A percentile compares a stretch with the other conserved stretches of the same genome.
Conservation (phyloP, 345 rosid genomes). For the Cardamine resedifolia region DNA sequence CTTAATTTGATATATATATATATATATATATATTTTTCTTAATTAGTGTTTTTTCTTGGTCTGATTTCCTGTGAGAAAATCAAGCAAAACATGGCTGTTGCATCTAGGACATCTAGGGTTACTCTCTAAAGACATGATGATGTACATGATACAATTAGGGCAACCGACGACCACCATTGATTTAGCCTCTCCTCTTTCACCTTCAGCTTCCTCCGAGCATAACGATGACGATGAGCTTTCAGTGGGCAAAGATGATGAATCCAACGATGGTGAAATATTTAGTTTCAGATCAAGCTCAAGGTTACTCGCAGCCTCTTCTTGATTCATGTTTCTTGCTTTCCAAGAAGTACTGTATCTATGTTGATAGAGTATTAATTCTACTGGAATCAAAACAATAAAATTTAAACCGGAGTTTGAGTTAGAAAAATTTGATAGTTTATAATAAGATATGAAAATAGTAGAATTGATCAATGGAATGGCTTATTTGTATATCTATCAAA, state of each 20-base stretch:
- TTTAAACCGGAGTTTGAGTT: neutral
- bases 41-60: constrained; percentile 13
- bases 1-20: neutral
- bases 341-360: constrained; percentile 20
- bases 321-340: constrained; percentile 36
- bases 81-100: constrained; percentile 38
- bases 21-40: no score
- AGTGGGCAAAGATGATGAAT: constrained; percentile 27
- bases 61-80: constrained; percentile 29
- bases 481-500: neutral
- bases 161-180: constrained; percentile 43
- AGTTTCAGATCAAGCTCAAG: constrained; percentile 35
- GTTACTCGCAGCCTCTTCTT: constrained; percentile 20
- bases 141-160: constrained; percentile 38
- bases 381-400: neutral
- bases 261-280: constrained; percentile 20
- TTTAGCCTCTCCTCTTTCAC: constrained; percentile 34
- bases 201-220: constrained; percentile 34
- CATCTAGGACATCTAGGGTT: constrained; percentile 43
- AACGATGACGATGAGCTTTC: constrained; percentile 37
- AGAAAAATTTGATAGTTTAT: neutral
- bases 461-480: neutral
- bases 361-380: neutral
- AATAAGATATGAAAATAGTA: neutral
- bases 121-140: constrained; percentile 36